Evolutionary conservation across 768 basidiomycete genomes (phyloP), one percentile per base, ranked within the genome.

Genomic region (Boletus eberwhitei): DNA sequence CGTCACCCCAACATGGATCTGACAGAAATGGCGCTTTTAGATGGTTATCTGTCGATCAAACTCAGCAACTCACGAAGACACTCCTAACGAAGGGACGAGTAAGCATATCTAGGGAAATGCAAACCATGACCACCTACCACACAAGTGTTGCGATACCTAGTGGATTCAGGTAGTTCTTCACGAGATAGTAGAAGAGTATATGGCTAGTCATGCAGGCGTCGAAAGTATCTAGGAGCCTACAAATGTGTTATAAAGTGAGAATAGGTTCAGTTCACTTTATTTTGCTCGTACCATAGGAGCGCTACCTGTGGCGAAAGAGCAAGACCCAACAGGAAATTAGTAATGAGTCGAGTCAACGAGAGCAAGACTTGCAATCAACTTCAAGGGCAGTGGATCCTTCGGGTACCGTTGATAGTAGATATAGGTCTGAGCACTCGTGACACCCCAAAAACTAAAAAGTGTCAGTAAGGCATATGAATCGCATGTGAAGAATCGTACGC

Each of bases 101-200:
- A 17, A 60, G 24, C 34, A 4, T 37, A 34, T 9, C 24, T 17
- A 8, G 8, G 5, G 19, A 11, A n/a, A 36, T 31, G 36, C 7
- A 12, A 29, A 22, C 4, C 0, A n/a, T 36, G 7, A 31, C 16
- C 29, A 58, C 63, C 4, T 32, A 64, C 84, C 84, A 86, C 12
- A 80, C 73, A 1, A 77, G 77, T 26, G 58, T 54, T 17, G 61
- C 5, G 11, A 83, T 64, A 2, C 79, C 79, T 13, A 70, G 8
- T 1, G 77, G 73, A 59, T 79, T 76, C 38, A 76, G 55, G 59
- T 75, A 82, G 65, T 85, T 83, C 36, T 66, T 68, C 37, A 85
- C 80, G 53, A 84, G 73, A 61, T 85, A 86, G 60, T 73, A 73
- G 61, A 84, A 85, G 37, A 83, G 68, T 54, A 81, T 75, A 64